A percentile compares a stretch with the other conserved stretches of the same genome.
Conservation (phyloP, 176 grass and related monocot genomes). For the Secale cereale region DNA sequence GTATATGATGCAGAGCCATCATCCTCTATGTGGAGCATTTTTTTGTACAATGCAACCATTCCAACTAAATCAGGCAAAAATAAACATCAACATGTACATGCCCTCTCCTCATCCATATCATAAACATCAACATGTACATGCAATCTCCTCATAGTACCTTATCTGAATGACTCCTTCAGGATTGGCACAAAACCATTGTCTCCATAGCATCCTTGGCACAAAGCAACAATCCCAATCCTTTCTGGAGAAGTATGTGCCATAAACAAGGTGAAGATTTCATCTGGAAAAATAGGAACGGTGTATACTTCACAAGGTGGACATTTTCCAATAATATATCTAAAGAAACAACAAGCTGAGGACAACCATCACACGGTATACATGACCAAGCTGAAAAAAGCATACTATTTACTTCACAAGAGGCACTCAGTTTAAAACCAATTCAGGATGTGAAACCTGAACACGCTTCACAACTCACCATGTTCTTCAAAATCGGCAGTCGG, state of each 20-base stretch:
- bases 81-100: background rate
- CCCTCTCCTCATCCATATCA: background rate
- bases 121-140: background rate
- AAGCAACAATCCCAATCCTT: background rate
- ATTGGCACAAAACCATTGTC: background rate
- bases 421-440: background rate
- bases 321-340: background rate
- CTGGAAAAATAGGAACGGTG: background rate
- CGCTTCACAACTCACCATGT: background rate
- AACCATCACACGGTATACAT: background rate
- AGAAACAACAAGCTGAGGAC: slow-evolving; percentile 24
- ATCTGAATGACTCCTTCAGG: background rate
- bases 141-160: background rate
- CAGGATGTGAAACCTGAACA: background rate
- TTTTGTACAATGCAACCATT: background rate
- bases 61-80: background rate
- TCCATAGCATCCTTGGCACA: background rate
- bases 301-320: background rate
- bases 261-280: background rate
- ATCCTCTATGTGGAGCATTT: background rate
- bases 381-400: background rate
- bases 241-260: background rate
- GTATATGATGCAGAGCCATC: background rate
- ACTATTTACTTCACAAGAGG: background rate
- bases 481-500: background rate